Evolutionary conservation across 2,329 filamentous ascomycete genomes (phyloP).

Genomic region (Hirsutella thompsonii): DNA sequence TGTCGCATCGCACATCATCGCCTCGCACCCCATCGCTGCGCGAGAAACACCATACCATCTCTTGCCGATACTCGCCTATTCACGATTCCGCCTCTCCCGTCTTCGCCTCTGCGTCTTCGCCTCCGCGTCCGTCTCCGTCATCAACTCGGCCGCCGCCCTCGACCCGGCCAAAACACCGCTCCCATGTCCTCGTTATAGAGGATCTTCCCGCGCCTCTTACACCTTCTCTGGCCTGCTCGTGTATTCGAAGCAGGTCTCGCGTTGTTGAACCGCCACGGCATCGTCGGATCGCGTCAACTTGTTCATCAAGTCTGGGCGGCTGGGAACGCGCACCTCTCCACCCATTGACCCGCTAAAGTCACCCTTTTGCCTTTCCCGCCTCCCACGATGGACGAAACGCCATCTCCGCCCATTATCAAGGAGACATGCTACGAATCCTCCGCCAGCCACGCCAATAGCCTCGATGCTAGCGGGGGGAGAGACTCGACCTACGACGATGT

Average conservation of each 20-base stretch:
- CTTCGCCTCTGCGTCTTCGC: not conserved
- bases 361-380: conserved; percentile 2
- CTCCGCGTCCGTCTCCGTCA: not conserved
- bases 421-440: conserved; percentile 11
- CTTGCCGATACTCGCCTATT: not conserved
- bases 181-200: conserved; percentile 23
- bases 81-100: not conserved
- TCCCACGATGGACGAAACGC: conserved; percentile 19
- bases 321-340: not conserved
- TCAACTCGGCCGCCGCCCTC: not conserved
- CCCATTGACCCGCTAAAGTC: not conserved
- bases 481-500: not conserved
- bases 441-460: not conserved
- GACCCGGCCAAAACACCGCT: conserved; percentile 7
- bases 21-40: not conserved
- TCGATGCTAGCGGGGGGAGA: not conserved
- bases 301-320: not conserved
- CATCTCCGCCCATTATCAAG: conserved; percentile 13
- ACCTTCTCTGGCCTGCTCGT: not conserved
- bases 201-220: conserved; percentile 1
- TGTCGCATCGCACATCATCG: not conserved
- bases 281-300: not conserved
- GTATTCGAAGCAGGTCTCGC: not conserved
- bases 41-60: not conserved
- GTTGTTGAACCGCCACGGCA: too few species aligned